Evolutionary conservation across 768 basidiomycete genomes (phyloP).

Genomic region (Serendipita sp.): DNA sequence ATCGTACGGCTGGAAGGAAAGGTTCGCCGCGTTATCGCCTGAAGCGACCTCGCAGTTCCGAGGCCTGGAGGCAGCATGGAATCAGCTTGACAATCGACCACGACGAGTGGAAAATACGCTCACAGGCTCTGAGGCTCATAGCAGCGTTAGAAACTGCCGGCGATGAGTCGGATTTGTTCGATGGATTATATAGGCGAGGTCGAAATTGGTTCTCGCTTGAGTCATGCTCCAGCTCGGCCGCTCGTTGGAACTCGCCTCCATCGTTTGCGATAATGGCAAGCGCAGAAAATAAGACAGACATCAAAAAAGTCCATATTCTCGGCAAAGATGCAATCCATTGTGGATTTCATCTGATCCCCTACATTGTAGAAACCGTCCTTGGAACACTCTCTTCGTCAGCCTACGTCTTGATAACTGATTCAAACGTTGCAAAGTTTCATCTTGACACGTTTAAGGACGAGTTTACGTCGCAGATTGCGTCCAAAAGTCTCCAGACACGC

Average conservation of each 20-base stretch:
- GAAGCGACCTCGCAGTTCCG: neutral
- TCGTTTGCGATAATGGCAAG: neutral
- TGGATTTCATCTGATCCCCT: conserved; percentile 79
- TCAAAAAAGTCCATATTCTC: conserved; percentile 68
- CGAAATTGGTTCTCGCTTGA: neutral
- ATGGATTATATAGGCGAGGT: neutral
- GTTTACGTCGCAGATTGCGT: conserved; percentile 32
- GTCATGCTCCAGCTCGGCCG: neutral
- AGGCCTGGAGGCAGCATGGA: neutral
- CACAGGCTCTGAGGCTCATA: neutral
- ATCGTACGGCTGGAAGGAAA: neutral
- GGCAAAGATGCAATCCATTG: conserved; percentile 79
- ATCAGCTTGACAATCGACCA: neutral
- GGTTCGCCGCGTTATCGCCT: neutral
- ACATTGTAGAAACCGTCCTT: conserved; percentile 65
- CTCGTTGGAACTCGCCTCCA: neutral
- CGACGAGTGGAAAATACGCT: neutral
- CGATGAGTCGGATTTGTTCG: neutral
- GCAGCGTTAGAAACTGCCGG: neutral
- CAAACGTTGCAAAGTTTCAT: conserved; percentile 70
- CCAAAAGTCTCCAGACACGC: conserved; percentile 27
- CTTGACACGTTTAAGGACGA: conserved; percentile 48
- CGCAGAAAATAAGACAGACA: conserved; percentile 26
- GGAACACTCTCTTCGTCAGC: conserved; percentile 56
- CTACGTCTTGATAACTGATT: conserved; percentile 87